Evolutionary conservation across 371 early-diverging fungal genomes (phyloP).

Genomic region (Mucor indicus): DNA sequence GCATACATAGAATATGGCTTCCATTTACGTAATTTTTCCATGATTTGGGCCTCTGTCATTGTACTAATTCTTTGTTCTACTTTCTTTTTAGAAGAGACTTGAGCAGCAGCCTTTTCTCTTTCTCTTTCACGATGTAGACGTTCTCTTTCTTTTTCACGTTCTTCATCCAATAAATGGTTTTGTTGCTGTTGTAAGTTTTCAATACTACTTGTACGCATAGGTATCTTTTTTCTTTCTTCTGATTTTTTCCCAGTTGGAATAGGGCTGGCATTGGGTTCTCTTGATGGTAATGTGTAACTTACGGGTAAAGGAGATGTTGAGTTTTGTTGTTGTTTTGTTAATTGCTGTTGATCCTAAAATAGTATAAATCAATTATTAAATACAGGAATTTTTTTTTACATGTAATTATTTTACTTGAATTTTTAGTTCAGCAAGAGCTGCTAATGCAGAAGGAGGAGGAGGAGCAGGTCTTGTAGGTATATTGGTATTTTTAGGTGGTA

Average conservation of each 20-base stretch:
- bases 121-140: conserved; percentile 31
- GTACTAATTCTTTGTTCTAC: conserved; percentile 74
- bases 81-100: conserved; percentile 48
- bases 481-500: conserved; percentile 17
- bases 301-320: too few species aligned
- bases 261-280: too few species aligned
- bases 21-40: conserved; percentile 79
- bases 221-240: conserved; percentile 5
- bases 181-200: conserved; percentile 6
- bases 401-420: conserved; percentile 5
- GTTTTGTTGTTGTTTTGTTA: too few species aligned
- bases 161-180: conserved; percentile 8
- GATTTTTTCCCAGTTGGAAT: too few species aligned
- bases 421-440: conserved; percentile 12
- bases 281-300: too few species aligned
- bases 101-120: conserved; percentile 36
- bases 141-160: conserved; percentile 31
- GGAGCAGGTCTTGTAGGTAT: conserved; percentile 22
- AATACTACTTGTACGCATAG: conserved; percentile 6
- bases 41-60: conserved; percentile 89
- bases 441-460: conserved; percentile 14
- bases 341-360: too few species aligned
- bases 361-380: too few species aligned
- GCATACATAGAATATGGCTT: too few species aligned
- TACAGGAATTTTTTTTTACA: background rate